These are phyloP conservation scores for Endocalyx cinctus DNA, from an alignment of 2,329 filamentous ascomycete genomes.

Conservation along the genomic window DNA sequence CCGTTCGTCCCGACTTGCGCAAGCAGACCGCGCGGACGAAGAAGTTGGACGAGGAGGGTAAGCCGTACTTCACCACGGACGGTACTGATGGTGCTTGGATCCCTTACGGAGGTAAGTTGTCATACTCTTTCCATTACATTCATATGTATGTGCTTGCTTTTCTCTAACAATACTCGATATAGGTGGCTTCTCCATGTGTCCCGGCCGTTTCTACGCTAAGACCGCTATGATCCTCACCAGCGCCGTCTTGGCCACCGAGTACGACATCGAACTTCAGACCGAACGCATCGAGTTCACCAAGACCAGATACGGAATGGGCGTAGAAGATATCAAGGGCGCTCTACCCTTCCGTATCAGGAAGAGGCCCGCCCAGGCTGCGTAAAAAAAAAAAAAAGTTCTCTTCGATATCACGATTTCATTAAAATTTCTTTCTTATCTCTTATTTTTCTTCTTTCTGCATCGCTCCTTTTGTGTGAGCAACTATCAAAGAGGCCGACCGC, in stretches of 20 bases:
- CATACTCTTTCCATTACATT: neutral
- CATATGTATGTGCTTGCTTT: neutral
- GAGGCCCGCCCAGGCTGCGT: no score
- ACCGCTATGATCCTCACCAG: constrained; percentile 10
- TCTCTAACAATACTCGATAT: neutral
- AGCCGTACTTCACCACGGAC: constrained; percentile 12
- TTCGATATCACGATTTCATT: no score
- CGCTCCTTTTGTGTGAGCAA: no score
- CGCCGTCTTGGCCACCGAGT: constrained; percentile 6
- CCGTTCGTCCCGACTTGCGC: constrained; percentile 7
- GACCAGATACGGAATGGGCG: constrained; percentile 14
- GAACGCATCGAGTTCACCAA: constrained; percentile 5
- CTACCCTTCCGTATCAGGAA: constrained; percentile 13
- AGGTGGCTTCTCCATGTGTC: constrained; percentile 14
- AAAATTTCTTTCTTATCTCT: no score
- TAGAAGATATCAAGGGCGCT: constrained; percentile 10
- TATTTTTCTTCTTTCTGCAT: no score
- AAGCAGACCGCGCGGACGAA: constrained; percentile 1
- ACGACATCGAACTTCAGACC: constrained; percentile 11
- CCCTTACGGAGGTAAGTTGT: constrained; percentile 13
- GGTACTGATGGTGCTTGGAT: constrained; percentile 14
- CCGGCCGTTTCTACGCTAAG: constrained; percentile 14
- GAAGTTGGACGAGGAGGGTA: constrained; percentile 5
- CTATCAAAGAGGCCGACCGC: no score
- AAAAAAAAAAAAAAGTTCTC: no score